These are phyloP conservation scores for Gracilariopsis chorda DNA, from an alignment of 23 red algal species.

Conservation along the genomic window DNA sequence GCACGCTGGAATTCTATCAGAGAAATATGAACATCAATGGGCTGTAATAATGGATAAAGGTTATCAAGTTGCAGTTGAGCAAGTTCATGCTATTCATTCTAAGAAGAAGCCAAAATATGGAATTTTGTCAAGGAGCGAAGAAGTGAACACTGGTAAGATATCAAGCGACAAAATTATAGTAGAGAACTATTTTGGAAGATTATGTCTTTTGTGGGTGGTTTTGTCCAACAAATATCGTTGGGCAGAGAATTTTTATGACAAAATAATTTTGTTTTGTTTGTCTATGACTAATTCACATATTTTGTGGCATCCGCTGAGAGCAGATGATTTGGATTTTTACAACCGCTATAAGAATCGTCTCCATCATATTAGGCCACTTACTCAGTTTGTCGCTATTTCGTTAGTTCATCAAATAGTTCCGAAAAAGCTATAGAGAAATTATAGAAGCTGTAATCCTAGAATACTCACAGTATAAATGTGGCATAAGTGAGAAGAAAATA, in stretches of 20 bases:
- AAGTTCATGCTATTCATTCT: neutral
- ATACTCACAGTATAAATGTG: too few relatives aligned
- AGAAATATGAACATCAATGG: neutral
- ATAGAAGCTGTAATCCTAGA: too few relatives aligned
- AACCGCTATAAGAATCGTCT: neutral
- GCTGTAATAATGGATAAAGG: neutral
- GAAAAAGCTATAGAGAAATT: too few relatives aligned
- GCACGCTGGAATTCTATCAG: neutral
- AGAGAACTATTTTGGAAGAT: neutral
- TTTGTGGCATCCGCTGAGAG: neutral
- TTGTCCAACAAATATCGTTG: neutral
- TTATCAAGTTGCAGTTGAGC: neutral
- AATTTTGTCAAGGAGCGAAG: neutral
- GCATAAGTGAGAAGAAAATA: too few relatives aligned
- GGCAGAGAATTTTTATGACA: neutral
- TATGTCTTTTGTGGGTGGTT: neutral
- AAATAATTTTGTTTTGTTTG: neutral
- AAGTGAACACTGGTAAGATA: neutral
- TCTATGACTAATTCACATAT: slow-evolving; percentile 20
- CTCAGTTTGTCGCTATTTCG: too few relatives aligned
- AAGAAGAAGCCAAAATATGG: neutral
- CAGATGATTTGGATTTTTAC: neutral
- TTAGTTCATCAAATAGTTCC: too few relatives aligned
- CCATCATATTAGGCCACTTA: neutral
- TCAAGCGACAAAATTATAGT: neutral